phyloP scores from a whole-genome alignment of 495 filamentous ascomycete species.

The Neurospora discreta region DNA sequence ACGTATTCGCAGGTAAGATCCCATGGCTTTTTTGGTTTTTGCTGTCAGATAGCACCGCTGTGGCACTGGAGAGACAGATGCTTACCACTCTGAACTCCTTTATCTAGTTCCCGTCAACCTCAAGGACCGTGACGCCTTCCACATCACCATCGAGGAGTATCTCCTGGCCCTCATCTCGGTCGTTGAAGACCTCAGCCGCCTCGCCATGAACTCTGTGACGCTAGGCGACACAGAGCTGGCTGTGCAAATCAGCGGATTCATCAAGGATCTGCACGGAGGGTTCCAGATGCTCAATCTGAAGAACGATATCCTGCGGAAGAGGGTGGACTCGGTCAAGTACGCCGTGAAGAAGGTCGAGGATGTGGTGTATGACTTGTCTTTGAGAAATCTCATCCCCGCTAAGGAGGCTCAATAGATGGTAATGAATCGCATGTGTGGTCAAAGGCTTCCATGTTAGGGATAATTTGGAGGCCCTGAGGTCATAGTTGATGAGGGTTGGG shows the following conservation, averaged over 20 bases:
- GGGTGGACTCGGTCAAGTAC: constrained; percentile 91
- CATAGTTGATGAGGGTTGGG: neutral
- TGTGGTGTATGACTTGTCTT: constrained; percentile 86
- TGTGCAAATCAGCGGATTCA: constrained; percentile 74
- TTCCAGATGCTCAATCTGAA: constrained; percentile 97
- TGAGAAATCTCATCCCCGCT: constrained; percentile 69
- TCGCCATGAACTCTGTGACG: constrained; percentile 94
- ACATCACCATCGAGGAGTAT: constrained; percentile 94
- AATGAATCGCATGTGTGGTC: neutral
- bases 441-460: neutral
- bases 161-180: constrained; percentile 74
- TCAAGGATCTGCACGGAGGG: constrained; percentile 89
- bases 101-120: constrained; percentile 82
- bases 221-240: constrained; percentile 79
- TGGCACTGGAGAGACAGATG: neutral
- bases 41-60: neutral
- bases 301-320: constrained; percentile 81
- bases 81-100: neutral
- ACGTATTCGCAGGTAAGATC: constrained; percentile 55
- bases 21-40: neutral
- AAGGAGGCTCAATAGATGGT: constrained; percentile 14
- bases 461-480: neutral
- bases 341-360: constrained; percentile 97
- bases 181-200: constrained; percentile 79
- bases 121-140: constrained; percentile 82